These are phyloP conservation scores for Fragaria vesca DNA, from an alignment of 306 rosid species.

Conservation along the genomic window DNA sequence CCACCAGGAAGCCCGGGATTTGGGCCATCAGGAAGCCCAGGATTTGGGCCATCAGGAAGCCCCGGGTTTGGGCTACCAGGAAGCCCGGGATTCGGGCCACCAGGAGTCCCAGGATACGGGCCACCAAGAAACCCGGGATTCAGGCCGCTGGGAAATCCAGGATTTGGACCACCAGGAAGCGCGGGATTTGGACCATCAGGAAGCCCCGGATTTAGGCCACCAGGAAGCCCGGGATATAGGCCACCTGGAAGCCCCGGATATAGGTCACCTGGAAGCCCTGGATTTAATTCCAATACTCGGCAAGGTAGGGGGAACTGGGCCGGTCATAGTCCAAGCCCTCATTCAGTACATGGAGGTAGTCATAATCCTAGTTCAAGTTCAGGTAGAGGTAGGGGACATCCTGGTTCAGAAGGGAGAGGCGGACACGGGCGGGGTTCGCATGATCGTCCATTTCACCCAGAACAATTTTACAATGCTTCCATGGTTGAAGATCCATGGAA, in stretches of 20 bases:
- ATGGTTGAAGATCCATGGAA: constrained; percentile 97
- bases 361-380: constrained; percentile 36
- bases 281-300: constrained; percentile 36
- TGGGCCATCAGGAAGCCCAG: background rate
- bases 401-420: constrained; percentile 47
- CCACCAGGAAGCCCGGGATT: constrained; percentile 29
- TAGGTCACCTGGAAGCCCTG: background rate
- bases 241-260: constrained; percentile 22
- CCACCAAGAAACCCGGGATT: background rate
- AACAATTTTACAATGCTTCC: constrained; percentile 49
- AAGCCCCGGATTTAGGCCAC: constrained; percentile 17
- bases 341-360: constrained; percentile 41
- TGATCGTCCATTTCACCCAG: constrained; percentile 34
- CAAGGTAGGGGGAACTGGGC: constrained; percentile 38
- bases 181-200: constrained; percentile 12
- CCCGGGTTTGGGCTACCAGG: background rate
- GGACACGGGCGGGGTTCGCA: constrained; percentile 49
- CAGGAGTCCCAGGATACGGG: background rate
- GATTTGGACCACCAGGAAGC: background rate
- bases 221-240: background rate
- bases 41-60: background rate
- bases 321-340: constrained; percentile 44
- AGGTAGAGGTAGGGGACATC: constrained; percentile 53
- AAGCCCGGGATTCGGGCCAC: background rate
- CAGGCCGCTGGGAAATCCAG: background rate